phyloP scores from a whole-genome alignment of 306 rosid species.

The Quercus rubra region DNA sequence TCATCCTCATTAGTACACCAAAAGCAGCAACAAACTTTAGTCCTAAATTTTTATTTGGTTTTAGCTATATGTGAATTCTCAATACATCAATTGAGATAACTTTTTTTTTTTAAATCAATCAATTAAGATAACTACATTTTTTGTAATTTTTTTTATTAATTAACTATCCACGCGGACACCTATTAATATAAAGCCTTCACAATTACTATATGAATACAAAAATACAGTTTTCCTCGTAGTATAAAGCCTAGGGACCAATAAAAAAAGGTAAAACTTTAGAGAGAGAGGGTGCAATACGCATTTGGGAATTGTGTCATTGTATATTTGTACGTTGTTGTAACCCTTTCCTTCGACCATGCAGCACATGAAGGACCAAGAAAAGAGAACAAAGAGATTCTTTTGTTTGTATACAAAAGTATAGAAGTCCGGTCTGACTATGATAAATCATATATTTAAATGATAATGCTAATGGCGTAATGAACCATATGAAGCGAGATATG shows the following conservation, averaged over 20 bases:
- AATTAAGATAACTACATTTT: too few species aligned
- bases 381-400: not conserved
- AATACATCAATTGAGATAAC: too few species aligned
- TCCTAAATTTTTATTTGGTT: too few species aligned
- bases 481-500: not conserved
- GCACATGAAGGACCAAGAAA: not conserved
- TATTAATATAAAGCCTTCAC: too few species aligned
- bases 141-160: too few species aligned
- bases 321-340: not conserved
- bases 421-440: not conserved
- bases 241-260: not conserved
- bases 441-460: not conserved
- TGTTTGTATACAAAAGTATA: not conserved
- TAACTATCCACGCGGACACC: too few species aligned
- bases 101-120: too few species aligned
- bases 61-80: too few species aligned
- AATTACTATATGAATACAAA: too few species aligned
- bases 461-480: not conserved
- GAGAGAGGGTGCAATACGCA: not conserved
- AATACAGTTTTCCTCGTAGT: not conserved
- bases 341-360: not conserved
- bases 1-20: too few species aligned
- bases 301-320: not conserved
- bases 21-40: too few species aligned
- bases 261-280: not conserved